These are phyloP conservation scores for Pseudopithomyces maydicus DNA, from an alignment of 2,329 filamentous ascomycete genomes.

Conservation along the genomic window DNA sequence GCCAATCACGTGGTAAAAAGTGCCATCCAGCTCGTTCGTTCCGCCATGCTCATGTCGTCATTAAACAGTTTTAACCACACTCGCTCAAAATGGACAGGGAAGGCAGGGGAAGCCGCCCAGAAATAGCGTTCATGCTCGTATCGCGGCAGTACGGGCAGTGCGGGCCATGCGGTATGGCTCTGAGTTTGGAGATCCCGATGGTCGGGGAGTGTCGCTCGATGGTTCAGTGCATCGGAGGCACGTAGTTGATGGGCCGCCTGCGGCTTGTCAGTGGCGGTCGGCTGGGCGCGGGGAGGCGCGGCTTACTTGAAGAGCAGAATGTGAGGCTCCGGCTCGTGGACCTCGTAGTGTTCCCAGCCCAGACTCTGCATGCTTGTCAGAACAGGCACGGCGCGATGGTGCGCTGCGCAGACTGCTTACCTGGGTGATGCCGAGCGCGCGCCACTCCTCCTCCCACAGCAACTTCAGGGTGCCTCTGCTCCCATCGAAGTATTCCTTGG, in stretches of 20 bases:
- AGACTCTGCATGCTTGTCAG: slow-evolving; percentile 69
- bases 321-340: slow-evolving; percentile 97
- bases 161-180: slow-evolving; percentile 13
- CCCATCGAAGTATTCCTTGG: slow-evolving; percentile 90
- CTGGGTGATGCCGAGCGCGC: slow-evolving; percentile 95
- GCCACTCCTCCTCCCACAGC: slow-evolving; percentile 98
- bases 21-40: slow-evolving; percentile 27
- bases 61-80: slow-evolving; percentile 37
- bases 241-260: slow-evolving; percentile 84
- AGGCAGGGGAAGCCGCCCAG: slow-evolving; percentile 26
- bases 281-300: not conserved
- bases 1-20: slow-evolving; percentile 25
- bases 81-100: slow-evolving; percentile 42
- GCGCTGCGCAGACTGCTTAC: slow-evolving; percentile 54
- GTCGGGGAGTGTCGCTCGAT: slow-evolving; percentile 7
- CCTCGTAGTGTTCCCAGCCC: slow-evolving; percentile 99
- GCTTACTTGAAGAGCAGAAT: slow-evolving; percentile 98
- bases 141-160: slow-evolving; percentile 13
- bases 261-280: slow-evolving; percentile 11
- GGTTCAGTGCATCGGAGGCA: slow-evolving; percentile 62
- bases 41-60: slow-evolving; percentile 45
- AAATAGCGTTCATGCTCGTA: slow-evolving; percentile 18
- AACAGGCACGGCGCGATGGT: not conserved
- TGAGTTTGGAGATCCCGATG: slow-evolving; percentile 8
- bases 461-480: slow-evolving; percentile 91